Base-by-base conservation (phyloP, 2,329 filamentous ascomycete genomes). In the Thielaviopsis ethacetica region DNA sequence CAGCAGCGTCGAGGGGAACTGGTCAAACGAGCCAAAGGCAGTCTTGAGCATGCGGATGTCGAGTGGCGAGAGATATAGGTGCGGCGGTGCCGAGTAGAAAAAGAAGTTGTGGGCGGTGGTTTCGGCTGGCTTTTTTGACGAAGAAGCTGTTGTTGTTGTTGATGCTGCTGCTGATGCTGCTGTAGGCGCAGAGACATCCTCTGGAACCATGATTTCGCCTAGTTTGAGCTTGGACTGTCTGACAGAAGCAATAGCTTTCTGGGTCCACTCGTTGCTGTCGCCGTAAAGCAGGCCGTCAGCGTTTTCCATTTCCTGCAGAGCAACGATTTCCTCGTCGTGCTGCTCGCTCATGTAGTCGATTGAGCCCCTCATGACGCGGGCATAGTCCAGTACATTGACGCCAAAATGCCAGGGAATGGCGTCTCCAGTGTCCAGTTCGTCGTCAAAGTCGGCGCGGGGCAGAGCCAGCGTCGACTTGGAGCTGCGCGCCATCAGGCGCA, bases 341-440 rank as follows among this genome's bases (percentile, higher is more conserved):
- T 97, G 87, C 57, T 82, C 76, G 13, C 75, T 68, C 85, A 98
- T 91, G 68, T 98, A 98, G 38, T 86, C 83, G 65, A 86, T 83
- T 4, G 88, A 91, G 6, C 91, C 93, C 68, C 91, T 95, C 88
- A 98, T 95, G 59, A 97, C 85, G 47, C 91, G 83, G 17, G 91
- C 89, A 70, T 96, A 98, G 68, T 98, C 93, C 68, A 94, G 79
- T 41, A 95, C 90, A 66, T 95, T 94, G 10, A 89, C 90, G 5
- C 88, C 89, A 71, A 93, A 90, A 69, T 94, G 89, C 93, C 93
- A 98, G 0, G 93, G 93, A 41, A 97, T 82, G 66, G 91, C 86
- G 56, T 91, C 83, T 9, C 80, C 81, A 21, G 81, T 77, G 30
- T 79, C 78, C 27, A 89, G 75, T 2, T 81, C 77, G 63, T 93